phyloP scores from a whole-genome alignment of 805 yeast species.

The Saccharomycopsis fodiens region DNA sequence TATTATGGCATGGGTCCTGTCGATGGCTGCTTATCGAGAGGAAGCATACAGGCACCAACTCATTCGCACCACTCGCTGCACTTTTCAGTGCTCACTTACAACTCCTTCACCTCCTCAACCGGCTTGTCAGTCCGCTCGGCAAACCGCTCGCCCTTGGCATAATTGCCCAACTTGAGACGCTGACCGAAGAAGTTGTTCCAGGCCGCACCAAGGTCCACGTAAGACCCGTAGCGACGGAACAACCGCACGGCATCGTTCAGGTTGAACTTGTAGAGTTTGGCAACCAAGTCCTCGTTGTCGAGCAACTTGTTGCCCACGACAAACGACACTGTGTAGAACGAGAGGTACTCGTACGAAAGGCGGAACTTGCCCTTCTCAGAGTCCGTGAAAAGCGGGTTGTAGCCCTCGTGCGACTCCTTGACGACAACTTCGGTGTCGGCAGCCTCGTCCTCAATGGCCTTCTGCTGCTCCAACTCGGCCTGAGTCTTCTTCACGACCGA shows the following conservation, averaged over 20 bases:
- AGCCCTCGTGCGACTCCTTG: not conserved
- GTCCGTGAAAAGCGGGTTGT: constrained; percentile 6
- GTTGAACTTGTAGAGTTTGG: constrained; percentile 33
- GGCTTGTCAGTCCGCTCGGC: not conserved
- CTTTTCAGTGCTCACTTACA: no score
- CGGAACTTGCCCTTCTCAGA: constrained; percentile 33
- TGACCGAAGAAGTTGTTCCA: constrained; percentile 11
- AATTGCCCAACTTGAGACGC: constrained; percentile 9
- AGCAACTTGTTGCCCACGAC: constrained; percentile 33
- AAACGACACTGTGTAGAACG: constrained; percentile 21
- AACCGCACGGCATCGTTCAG: constrained; percentile 38
- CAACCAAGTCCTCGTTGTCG: constrained; percentile 30
- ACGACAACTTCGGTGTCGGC: constrained; percentile 23
- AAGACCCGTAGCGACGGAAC: constrained; percentile 61
- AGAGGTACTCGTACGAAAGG: constrained; percentile 49
- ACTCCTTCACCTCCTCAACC: not conserved
- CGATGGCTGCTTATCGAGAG: no score
- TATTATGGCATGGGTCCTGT: no score
- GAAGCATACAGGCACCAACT: no score
- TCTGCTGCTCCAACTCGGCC: constrained; percentile 1
- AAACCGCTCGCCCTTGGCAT: constrained; percentile 12
- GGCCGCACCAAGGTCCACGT: not conserved
- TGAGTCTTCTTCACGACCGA: constrained; percentile 3
- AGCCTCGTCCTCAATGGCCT: constrained; percentile 23
- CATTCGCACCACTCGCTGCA: no score